These are phyloP conservation scores for Crassisporium funariophilum DNA, from an alignment of 768 basidiomycete species.

Conservation along the genomic window DNA sequence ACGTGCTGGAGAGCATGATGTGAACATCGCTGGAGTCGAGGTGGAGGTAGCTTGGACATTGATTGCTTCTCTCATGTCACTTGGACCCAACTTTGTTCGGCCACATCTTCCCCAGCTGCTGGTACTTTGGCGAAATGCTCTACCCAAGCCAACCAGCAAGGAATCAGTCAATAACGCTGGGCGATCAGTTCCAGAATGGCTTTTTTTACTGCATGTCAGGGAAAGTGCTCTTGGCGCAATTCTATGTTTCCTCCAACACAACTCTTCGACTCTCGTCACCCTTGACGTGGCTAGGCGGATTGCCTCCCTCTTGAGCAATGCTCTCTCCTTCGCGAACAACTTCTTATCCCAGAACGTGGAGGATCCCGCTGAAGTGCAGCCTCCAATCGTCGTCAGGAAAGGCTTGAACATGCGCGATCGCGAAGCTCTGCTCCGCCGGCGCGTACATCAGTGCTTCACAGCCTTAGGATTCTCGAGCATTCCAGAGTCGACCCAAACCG, in stretches of 20 bases:
- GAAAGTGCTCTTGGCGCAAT: slow-evolving; percentile 91
- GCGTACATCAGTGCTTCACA: slow-evolving; percentile 89
- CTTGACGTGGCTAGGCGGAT: slow-evolving; percentile 91
- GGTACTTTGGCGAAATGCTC: slow-evolving; percentile 95
- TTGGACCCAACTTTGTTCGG: slow-evolving; percentile 92
- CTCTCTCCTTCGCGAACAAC: slow-evolving; percentile 85
- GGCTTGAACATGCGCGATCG: slow-evolving; percentile 69
- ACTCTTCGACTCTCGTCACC: slow-evolving; percentile 72
- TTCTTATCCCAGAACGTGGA: slow-evolving; percentile 74
- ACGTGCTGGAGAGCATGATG: slow-evolving; percentile 87
- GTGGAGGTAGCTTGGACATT: slow-evolving; percentile 95
- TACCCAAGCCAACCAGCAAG: slow-evolving; percentile 93
- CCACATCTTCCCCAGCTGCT: slow-evolving; percentile 92
- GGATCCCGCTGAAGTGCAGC: slow-evolving; percentile 54
- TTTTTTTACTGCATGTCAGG: slow-evolving; percentile 86
- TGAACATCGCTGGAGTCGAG: slow-evolving; percentile 79
- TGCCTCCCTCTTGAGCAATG: slow-evolving; percentile 84
- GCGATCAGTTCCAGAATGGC: slow-evolving; percentile 80
- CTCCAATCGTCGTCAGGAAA: slow-evolving; percentile 25
- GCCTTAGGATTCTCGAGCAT: slow-evolving; percentile 78
- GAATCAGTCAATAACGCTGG: slow-evolving; percentile 63
- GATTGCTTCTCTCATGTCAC: slow-evolving; percentile 87
- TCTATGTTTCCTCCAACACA: slow-evolving; percentile 83
- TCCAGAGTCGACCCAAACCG: slow-evolving; percentile 80
- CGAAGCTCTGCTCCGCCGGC: slow-evolving; percentile 80